Evolutionary conservation across 192 early-diverging fungal species (phyloP), one percentile per base, ranked within the genome.

Genomic region (Backusella westeae): DNA sequence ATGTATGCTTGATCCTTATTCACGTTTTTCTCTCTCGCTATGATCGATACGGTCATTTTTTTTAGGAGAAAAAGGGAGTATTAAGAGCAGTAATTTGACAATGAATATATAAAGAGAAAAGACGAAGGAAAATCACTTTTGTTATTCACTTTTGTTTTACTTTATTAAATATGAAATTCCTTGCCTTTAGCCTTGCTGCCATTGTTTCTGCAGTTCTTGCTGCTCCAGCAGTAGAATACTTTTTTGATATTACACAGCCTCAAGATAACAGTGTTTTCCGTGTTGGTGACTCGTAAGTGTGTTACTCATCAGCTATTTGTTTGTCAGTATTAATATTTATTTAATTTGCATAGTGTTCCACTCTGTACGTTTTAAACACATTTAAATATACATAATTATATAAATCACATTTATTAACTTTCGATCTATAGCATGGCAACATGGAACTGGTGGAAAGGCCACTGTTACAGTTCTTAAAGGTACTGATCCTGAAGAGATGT

Each of bases 131-230:
- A 44, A 44, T 26, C 5, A 10, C 8, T 56, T 14, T 26, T 63
- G 8, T 63, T 63, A 29, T 63, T 63, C 23, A 9, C 26, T 26
- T 59, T 59, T 26, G 53, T n/a, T 49, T 49, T 44, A 44, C 15
- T 44, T 44, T 19, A 49, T 49, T 49, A 49, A 49, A 49, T 49
- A 49, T 49, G 46, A 49, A 49, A n/a, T 49, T n/a, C 46, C 15
- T 49, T 49, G 19, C 46, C 46, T 59, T 59, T 21, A 59, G 53
- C 9, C 23, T 59, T 59, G 53, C 10, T 12, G 10, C 53, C 23
- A 59, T 59, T 59, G 53, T 59, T 59, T 59, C 53, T 23, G 53
- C 53, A 23, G 53, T 59, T 59, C 53, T 59, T 59, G 53, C 53
- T 59, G 53, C 53, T 23, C 53, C 53, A 9, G 53, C 23, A 9